Conservation (phyloP, 2,329 filamentous ascomycete genomes). For the Fusarium citri region DNA sequence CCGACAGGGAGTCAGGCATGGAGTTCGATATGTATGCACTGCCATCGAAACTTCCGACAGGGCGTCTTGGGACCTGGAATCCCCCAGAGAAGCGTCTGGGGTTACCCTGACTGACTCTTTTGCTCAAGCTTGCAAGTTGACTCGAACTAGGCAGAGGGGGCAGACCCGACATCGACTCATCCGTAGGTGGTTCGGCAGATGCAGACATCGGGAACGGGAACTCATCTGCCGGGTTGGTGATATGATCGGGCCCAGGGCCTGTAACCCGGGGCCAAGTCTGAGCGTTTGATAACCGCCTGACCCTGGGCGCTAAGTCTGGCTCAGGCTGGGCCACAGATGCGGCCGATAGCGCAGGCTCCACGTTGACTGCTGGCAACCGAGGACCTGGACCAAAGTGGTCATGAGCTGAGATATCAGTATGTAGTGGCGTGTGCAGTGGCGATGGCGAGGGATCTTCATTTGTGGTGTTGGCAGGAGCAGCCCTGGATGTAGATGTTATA, state of each 20-base stretch:
- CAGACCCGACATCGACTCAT: conserved; percentile 51
- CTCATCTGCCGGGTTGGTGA: conserved; percentile 42
- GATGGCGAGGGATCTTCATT: conserved; percentile 14
- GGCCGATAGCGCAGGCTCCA: conserved; percentile 47
- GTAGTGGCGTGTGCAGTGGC: conserved; percentile 8
- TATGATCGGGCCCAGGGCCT: conserved; percentile 37
- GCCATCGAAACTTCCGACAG: conserved; percentile 52
- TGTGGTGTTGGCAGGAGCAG: conserved; percentile 22
- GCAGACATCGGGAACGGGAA: conserved; percentile 59
- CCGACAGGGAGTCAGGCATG: conserved; percentile 38
- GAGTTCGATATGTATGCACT: conserved; percentile 33
- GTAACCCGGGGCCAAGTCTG: conserved; percentile 61
- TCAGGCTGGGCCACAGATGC: conserved; percentile 32
- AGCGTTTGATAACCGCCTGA: conserved; percentile 50
- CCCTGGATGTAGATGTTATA: conserved; percentile 17
- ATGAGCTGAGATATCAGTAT: conserved; percentile 13
- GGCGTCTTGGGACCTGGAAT: conserved; percentile 56
- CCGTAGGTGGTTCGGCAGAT: conserved; percentile 39
- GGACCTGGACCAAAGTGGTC: conserved; percentile 8
- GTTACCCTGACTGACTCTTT: conserved; percentile 52
- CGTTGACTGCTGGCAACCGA: conserved; percentile 45
- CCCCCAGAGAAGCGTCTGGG: conserved; percentile 58
- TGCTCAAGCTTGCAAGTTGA: conserved; percentile 55
- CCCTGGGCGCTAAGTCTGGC: conserved; percentile 34
- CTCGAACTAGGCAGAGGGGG: conserved; percentile 55